Base-by-base conservation (phyloP, 805 yeast genomes). In the Lipomyces spencermartinsiae region DNA sequence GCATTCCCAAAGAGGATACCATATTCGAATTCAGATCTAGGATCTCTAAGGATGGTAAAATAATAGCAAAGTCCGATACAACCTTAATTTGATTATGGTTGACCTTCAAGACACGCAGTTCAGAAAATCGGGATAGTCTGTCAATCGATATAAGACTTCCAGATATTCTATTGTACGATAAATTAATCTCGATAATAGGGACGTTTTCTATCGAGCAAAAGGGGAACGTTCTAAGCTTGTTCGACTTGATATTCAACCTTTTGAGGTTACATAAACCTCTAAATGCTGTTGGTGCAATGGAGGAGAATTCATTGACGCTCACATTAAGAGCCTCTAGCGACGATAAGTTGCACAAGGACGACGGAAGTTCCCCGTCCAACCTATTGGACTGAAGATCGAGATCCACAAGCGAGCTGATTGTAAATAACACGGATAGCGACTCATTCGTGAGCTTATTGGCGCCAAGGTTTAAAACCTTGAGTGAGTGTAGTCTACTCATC, bases 41-140 rank as follows among this genome's bases (percentile, higher is more conserved):
- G 2, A 59, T 34, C 57, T 69, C 71, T 19, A 69, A 58, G 5
- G 62, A 61, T n/a, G 72, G 72, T 31, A 69, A 56, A 7, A 65
- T 63, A n/a, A 69, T 56, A 5, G 72, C 71, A 51, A 64, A 66
- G n/a, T 69, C 72, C 7, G 72, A 67, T n/a, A 69, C 66, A 0
- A 62, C 58, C 14, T 51, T 61, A 16, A 67, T 29, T 49, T 62
- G 70, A 54, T 69, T 69, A 43, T 69, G 71, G 22, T 49, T 59
- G 16, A 71, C 72, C 19, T 64, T 55, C 16, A 69, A 60, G 2
- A 64, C 39, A 31, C 58, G 57, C 53, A 69, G 56, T 12, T 63
- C 62, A 2, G 72, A 57, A 62, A 69, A 69, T 29, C 66, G 22
- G 10, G 72, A 61, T 10, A 65, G 62, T 16, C 71, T 53, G 12